These are phyloP conservation scores for Syzygium aromaticum DNA, from an alignment of 345 rosid genomes.

Conservation along the genomic window DNA sequence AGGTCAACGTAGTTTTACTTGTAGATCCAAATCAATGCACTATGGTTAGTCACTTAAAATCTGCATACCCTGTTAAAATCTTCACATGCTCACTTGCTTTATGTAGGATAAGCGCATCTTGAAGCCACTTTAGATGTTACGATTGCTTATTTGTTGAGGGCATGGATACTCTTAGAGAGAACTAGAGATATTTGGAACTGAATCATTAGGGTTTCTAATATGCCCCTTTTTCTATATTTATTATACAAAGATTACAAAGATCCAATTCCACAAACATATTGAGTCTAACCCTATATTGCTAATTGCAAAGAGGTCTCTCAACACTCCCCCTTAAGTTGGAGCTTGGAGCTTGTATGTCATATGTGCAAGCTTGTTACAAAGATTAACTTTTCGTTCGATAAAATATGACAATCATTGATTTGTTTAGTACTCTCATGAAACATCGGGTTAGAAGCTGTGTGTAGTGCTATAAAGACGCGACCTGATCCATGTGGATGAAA, in stretches of 20 bases:
- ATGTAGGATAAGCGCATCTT: background rate
- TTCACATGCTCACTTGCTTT: background rate
- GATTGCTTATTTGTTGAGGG: background rate
- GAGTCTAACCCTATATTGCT: background rate
- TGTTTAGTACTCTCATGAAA: background rate
- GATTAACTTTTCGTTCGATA: background rate
- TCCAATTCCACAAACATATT: background rate
- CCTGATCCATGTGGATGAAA: background rate
- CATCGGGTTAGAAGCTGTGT: background rate
- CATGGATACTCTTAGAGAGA: background rate
- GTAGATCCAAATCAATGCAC: background rate
- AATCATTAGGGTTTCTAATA: background rate
- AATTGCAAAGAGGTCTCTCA: background rate
- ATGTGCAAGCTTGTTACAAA: background rate
- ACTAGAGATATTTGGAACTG: background rate
- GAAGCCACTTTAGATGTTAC: background rate
- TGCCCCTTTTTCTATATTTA: background rate
- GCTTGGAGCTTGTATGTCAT: background rate
- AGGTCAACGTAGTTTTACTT: background rate
- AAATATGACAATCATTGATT: background rate
- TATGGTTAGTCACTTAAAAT: background rate
- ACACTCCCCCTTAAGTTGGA: background rate
- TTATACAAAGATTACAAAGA: background rate
- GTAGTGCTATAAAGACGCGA: background rate
- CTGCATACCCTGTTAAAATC: background rate